phyloP scores from a whole-genome alignment of 2,329 filamentous ascomycete genomes.

The Nemania sp. region DNA sequence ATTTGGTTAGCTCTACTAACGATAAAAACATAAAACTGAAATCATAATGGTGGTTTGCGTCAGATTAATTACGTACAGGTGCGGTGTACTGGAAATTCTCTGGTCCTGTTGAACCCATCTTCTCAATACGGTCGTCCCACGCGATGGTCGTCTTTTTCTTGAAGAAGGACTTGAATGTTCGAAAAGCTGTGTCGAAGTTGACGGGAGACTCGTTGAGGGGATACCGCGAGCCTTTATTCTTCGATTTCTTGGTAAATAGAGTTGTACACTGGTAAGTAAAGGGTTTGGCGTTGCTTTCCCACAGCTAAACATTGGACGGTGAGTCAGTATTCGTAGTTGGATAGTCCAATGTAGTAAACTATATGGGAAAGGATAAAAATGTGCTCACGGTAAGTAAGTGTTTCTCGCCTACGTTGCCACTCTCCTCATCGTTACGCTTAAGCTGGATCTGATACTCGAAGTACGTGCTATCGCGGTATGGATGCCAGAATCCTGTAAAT shows the following conservation, averaged over 20 bases:
- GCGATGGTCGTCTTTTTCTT: slow-evolving; percentile 65
- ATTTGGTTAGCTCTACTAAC: too few species aligned
- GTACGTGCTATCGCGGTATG: slow-evolving; percentile 71
- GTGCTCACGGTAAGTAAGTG: slow-evolving; percentile 69
- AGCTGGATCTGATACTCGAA: slow-evolving; percentile 75
- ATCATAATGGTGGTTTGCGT: background rate
- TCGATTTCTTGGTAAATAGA: slow-evolving; percentile 60
- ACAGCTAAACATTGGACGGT: slow-evolving; percentile 66
- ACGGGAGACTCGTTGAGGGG: slow-evolving; percentile 56
- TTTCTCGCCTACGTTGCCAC: slow-evolving; percentile 65
- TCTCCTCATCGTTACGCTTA: slow-evolving; percentile 61
- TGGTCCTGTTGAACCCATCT: slow-evolving; percentile 49
- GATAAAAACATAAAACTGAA: slow-evolving; percentile 1
- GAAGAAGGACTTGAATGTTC: slow-evolving; percentile 69
- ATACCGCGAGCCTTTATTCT: slow-evolving; percentile 53
- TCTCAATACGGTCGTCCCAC: slow-evolving; percentile 68
- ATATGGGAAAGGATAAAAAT: background rate
- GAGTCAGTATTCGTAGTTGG: background rate
- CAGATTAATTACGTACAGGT: slow-evolving; percentile 55
- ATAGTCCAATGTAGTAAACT: background rate
- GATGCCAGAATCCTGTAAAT: slow-evolving; percentile 52
- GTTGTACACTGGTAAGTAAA: slow-evolving; percentile 71
- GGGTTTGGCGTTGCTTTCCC: slow-evolving; percentile 71
- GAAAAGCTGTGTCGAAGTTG: slow-evolving; percentile 59
- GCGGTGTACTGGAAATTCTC: slow-evolving; percentile 59